Base-by-base conservation (phyloP, 208 protist genomes). In the Trypanosoma scelopori region DNA sequence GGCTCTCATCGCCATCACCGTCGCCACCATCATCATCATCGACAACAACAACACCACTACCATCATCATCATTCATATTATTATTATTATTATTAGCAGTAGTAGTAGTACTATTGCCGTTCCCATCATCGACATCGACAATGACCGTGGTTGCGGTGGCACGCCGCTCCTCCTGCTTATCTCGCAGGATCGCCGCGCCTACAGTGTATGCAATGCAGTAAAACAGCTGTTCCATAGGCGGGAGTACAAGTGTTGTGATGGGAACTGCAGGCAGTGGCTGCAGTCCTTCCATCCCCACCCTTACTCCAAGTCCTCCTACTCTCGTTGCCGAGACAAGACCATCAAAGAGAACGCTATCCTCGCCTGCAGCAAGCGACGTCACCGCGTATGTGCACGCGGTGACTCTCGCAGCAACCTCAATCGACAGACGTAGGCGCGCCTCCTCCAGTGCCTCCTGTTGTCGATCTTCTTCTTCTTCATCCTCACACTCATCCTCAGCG, bases 201-300 rank as follows among this genome's bases (percentile, higher is more conserved):
- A 82, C 47, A 57, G 71, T 78, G 74, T 87, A 89, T 0, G 84
- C 79, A 5, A 85, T 56, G 18, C 82, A 87, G 53, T 82, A 91
- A 43, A 89, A 93, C 18, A 91, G 45, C 28, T 86, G 56, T 48
- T 81, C 68, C 59, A 84, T 45, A 16, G 75, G 75, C 0, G 84
- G 84, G 5, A 93, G 39, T 30, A 67, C 72, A 27, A 93, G 68
- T 20, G 83, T 71, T 6, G 63, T 65, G 28, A 71, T 60, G 71
- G 61, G 41, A 25, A 55, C 39, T 35, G 59, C 55, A 50, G 30
- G 47, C 15, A 55, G 46, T 52, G 55, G n/a, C 9, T 20, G 30
- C 41, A 37, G 32, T 9, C 32, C 32, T 37, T 37, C 32, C 32
- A 37, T 37, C 32, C 3, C 32, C 9, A 37, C 32, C 32, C 9